Evolutionary conservation across 768 basidiomycete genomes (phyloP).

Genomic region (Asterophora parasitica): DNA sequence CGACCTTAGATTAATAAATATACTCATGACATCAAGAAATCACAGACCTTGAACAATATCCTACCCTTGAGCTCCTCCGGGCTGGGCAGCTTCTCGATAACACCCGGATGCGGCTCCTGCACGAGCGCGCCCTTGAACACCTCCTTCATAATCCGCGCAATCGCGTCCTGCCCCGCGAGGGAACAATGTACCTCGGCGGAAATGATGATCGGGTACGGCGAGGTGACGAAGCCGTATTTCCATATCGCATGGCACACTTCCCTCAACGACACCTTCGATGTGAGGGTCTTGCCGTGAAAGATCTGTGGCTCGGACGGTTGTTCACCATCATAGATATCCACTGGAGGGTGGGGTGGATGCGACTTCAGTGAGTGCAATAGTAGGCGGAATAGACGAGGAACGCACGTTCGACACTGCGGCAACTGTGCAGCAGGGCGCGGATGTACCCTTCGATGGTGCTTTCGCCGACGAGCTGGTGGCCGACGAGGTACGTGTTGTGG

Average conservation of each 20-base stretch:
- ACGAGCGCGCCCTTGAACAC: constrained; percentile 42
- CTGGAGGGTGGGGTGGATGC: constrained; percentile 39
- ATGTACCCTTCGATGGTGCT: constrained; percentile 96
- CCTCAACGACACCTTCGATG: constrained; percentile 77
- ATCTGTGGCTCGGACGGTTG: constrained; percentile 63
- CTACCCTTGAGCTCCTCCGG: constrained; percentile 80
- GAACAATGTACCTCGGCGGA: constrained; percentile 95
- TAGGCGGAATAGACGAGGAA: constrained; percentile 11
- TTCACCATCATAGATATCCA: constrained; percentile 91
- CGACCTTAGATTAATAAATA: background rate
- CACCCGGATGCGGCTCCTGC: constrained; percentile 31
- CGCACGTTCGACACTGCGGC: constrained; percentile 89
- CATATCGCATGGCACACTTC: constrained; percentile 82
- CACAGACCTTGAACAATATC: constrained; percentile 75
- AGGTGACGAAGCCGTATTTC: constrained; percentile 91
- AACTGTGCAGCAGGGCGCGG: constrained; percentile 81
- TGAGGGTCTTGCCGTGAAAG: constrained; percentile 93
- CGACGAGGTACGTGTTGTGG: constrained; percentile 88
- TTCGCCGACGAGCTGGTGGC: constrained; percentile 80
- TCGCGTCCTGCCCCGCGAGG: constrained; percentile 47
- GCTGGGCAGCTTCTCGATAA: constrained; percentile 67
- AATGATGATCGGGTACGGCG: constrained; percentile 93
- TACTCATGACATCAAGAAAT: background rate
- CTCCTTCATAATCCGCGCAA: constrained; percentile 41
- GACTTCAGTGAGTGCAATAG: background rate